Evolutionary conservation across 2,329 filamentous ascomycete species (phyloP), one percentile per base, ranked within the genome.

Genomic region (Ascosphaera apis): DNA sequence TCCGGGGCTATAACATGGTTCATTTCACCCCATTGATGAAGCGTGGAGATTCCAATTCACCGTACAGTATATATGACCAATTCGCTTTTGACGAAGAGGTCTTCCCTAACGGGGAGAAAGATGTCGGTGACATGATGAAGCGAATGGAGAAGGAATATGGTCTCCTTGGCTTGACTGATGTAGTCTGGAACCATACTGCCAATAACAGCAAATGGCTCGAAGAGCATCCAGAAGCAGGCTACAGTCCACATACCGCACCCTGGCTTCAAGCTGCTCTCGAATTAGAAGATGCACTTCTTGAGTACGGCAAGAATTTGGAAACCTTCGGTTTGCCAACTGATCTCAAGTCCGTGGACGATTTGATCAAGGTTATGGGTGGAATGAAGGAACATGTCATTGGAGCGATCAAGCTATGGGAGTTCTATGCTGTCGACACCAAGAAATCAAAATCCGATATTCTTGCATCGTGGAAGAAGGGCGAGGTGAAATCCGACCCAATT

Each of bases 131-230:
- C 33, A 64, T 98, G 63, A 71, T 91, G 13, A 56, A 69, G 31
- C 83, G 70, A 50, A 76, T 98, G 66, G 80, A 93, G 55, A 66
- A 74, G 36, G 74, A 91, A 36, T 74, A 91, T 53, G 79, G 79
- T 2, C 62, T 98, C 37, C 64, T 98, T 38, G 82, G 80, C 41
- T 58, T 98, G 59, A 93, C 86, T 1, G 88, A 98, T 53, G 86
- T 98, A 41, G 91, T 98, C 32, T 83, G 88, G 63, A 98, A 98
- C 50, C 88, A 98, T 58, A 98, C 88, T 3, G 86, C 88, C 4
- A 71, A 93, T 60, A 95, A 95, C 57, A 91, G 79, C 56, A 70
- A 76, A 47, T 98, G 88, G 88, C 67, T 98, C 8, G 67, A 91
- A 50, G 77, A 91, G 40, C 86, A 98, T 49, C 88, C 91, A 0